A percentile compares a stretch with the other conserved stretches of the same genome.
These are phyloP conservation scores for Coemansia sp. DNA, from an alignment of 371 early-diverging fungal genomes.

Conservation along the genomic window DNA sequence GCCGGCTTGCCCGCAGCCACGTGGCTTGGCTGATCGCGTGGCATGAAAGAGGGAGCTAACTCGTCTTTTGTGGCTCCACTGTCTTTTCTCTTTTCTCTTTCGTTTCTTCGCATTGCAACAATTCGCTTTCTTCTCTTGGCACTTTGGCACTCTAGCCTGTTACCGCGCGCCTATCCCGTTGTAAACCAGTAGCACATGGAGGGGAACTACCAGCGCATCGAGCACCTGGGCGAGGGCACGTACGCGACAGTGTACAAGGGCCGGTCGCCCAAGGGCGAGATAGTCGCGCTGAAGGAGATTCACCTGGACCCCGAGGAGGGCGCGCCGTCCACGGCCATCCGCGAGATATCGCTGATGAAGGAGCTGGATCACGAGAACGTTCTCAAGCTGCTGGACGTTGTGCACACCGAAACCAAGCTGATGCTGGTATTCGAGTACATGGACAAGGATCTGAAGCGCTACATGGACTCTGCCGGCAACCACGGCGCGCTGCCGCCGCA, in stretches of 20 bases:
- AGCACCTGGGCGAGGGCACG: conserved; percentile 98
- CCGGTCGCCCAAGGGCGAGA: conserved; percentile 79
- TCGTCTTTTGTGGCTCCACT: background rate
- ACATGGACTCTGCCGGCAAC: conserved; percentile 76
- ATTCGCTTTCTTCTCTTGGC: background rate
- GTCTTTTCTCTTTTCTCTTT: background rate
- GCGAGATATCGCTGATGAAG: conserved; percentile 96
- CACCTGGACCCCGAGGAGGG: conserved; percentile 90
- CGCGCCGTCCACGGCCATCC: conserved; percentile 94
- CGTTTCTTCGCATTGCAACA: background rate
- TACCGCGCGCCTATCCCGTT: background rate
- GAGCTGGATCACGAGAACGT: conserved; percentile 91
- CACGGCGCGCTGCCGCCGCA: conserved; percentile 68
- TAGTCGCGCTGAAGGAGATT: conserved; percentile 98
- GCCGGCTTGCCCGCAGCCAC: no score
- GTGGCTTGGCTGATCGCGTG: no score
- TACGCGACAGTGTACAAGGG: conserved; percentile 99
- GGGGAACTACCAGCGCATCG: conserved; percentile 69
- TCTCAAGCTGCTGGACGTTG: conserved; percentile 93
- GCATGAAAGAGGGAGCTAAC: no score
- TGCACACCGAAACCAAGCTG: conserved; percentile 96
- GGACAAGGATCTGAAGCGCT: conserved; percentile 98
- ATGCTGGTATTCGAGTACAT: conserved; percentile 99
- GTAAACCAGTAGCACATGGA: conserved; percentile 14
- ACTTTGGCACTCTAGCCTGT: background rate